Evolutionary conservation across 2,329 filamentous ascomycete genomes (phyloP), one percentile per base, ranked within the genome.

Genomic region (Calonectria ilicicola): DNA sequence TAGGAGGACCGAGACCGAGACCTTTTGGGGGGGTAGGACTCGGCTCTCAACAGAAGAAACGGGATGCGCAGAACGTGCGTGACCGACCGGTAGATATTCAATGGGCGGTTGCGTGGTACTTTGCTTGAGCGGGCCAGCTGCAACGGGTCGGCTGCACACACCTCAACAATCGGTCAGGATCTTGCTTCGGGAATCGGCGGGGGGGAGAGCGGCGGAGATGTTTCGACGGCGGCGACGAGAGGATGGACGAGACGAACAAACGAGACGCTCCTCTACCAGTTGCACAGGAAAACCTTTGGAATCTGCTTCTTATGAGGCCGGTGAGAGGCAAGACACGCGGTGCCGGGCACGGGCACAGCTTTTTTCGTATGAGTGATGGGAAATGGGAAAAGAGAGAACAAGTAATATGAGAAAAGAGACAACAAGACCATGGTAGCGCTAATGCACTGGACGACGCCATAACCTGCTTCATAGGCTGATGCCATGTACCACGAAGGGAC

Each of bases 231-330:
- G 53, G 49, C 53, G 44, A 27, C 63, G 44, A 62, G 23, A 42
- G 26, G 63, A 53, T 47, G 44, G 44, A 71, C 53, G 64, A 63
- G 44, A 47, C 51, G 63, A 70, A 46, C 60, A 12, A 12, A 46
- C 62, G 29, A 65, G 42, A 63, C 69, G 38, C 56, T 53, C 27
- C 35, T 40, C 47, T 64, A 58, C 47, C 46, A 46, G 56, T 62
- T 47, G 47, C 69, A 35, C 53, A 65, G 29, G 73, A 75, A 63
- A 69, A 73, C 69, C 64, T 64, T 75, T 76, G 77, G 77, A 79
- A 72, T 71, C 72, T 76, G 77, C 76, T 79, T 75, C 78, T 80
- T 80, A 80, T 80, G 78, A 80, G 77, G 77, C 78, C 72, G 77
- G 69, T 75, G 75, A 79, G 72, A 79, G 77, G 78, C 78, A 79